Evolutionary conservation across 345 rosid species (phyloP).

Genomic region (Crucihimalaya himalaica): DNA sequence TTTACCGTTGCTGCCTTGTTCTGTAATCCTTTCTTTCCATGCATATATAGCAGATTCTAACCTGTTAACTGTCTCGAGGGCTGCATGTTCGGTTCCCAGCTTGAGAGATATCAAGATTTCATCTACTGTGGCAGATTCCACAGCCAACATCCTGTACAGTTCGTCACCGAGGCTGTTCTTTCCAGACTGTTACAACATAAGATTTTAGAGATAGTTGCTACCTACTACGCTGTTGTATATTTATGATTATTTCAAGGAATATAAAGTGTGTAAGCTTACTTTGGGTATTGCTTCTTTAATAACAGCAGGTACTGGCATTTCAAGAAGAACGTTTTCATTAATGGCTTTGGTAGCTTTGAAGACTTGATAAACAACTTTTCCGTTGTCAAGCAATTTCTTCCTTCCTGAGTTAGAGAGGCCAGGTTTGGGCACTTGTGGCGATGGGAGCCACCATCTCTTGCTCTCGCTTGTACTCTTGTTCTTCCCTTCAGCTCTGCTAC

Average conservation of each 20-base stretch:
- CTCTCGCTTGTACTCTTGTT: conserved; percentile 64
- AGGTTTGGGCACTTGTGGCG: conserved; percentile 76
- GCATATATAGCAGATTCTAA: conserved; percentile 74
- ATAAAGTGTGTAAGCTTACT: conserved; percentile 46
- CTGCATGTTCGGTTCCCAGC: conserved; percentile 66
- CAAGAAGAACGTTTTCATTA: conserved; percentile 76
- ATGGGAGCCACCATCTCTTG: conserved; percentile 98
- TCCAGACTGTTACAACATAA: conserved; percentile 64
- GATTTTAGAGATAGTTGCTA: conserved; percentile 1
- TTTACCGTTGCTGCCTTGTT: conserved; percentile 51
- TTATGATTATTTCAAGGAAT: background rate
- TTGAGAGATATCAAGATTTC: conserved; percentile 57
- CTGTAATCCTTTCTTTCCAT: conserved; percentile 71
- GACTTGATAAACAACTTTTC: conserved; percentile 76
- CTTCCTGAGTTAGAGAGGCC: conserved; percentile 77
- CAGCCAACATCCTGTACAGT: conserved; percentile 58
- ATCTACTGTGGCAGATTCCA: conserved; percentile 48
- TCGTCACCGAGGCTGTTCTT: conserved; percentile 81
- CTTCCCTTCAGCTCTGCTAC: conserved; percentile 81
- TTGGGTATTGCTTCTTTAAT: conserved; percentile 79
- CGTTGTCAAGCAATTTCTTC: conserved; percentile 60
- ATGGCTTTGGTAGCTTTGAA: conserved; percentile 93
- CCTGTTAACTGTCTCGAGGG: conserved; percentile 64
- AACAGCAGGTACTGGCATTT: conserved; percentile 78
- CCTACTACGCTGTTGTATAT: background rate